Percentiles rank a stretch among this genome's conserved stretches.
Conservation (phyloP, 140 eudicot genomes). For the Oenanthe javanica region DNA sequence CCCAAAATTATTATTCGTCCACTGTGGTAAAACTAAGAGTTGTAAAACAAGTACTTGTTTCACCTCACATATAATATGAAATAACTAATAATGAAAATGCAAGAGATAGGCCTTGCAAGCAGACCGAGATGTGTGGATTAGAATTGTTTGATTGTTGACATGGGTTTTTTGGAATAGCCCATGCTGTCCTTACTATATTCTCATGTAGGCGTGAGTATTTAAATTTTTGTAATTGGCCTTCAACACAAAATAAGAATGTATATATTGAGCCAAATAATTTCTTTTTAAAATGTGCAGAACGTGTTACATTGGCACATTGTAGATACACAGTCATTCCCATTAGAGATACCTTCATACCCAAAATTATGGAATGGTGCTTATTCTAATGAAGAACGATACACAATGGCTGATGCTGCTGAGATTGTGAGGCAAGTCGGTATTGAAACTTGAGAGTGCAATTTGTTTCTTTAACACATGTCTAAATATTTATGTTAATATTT, state of each 20-base stretch:
- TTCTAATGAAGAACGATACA: constrained; percentile 71
- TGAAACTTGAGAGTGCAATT: constrained; percentile 4
- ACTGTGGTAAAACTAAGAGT: neutral
- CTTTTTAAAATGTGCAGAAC: constrained; percentile 41
- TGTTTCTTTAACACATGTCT: constrained; percentile 15
- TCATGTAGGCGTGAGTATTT: neutral
- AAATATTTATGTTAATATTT: constrained; percentile 10
- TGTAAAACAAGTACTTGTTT: neutral
- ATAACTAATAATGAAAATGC: neutral
- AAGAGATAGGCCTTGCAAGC: neutral
- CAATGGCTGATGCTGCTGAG: constrained; percentile 79
- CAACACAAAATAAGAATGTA: neutral
- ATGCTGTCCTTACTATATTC: neutral
- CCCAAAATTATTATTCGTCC: neutral
- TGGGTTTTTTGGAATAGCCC: neutral
- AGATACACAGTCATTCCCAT: constrained; percentile 82
- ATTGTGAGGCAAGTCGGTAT: constrained; percentile 67
- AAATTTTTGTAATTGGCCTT: neutral
- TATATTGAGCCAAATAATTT: neutral
- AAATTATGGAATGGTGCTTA: constrained; percentile 92
- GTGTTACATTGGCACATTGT: constrained; percentile 99
- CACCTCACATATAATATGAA: neutral
- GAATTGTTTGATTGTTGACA: neutral
- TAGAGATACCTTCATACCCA: constrained; percentile 93
- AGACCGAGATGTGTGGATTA: neutral